Base-by-base conservation (phyloP, 305 asterid genomes). In the Fraxinus greggii region DNA sequence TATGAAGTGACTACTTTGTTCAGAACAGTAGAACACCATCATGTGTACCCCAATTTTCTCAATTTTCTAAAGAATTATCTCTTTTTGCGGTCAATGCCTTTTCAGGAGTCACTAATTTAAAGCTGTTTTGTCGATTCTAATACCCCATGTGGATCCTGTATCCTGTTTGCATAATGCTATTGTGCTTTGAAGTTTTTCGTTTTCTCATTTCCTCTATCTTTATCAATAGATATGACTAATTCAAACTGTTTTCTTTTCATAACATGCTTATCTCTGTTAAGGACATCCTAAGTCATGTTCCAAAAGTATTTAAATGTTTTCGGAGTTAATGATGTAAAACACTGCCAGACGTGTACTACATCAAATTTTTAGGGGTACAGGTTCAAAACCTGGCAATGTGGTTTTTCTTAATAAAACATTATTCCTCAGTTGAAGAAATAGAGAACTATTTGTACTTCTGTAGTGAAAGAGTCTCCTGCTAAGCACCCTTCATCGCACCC, bases 351-450 rank as follows among this genome's bases (percentile, higher is more conserved):
- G 78, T n/a, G 87, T 84, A 77, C 69, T 86, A 81, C 84, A 86
- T 85, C 78, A 33, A 75, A 61, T 33, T 83, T 83, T 81, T 78
- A 48, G 82, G 81, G 81, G 78, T 84, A 85, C 87, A 74, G 81
- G 88, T 85, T 86, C 89, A 90, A 90, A 89, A 89, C 86, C 88
- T 89, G 90, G 90, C 92, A 82, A 86, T 70, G 86, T 59, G 75
- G 78, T 56, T 83, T 72, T 81, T 42, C 91, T 90, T 89, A 88
- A 83, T 76, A 92, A 87, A 90, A 81, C 88, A 85, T 91, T 86
- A 90, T 90, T 88, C 40, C 81, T 86, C 84, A 81, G 87, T 80
- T 83, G 88, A 84, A 83, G 85, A 88, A 87, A 81, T 51, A 79
- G 80, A 79, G 82, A 83, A 83, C 82, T 85, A 63, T 42, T 81